Evolutionary conservation across 2,329 filamentous ascomycete species (phyloP).

Genomic region (Calonectria pseudoturangicola): DNA sequence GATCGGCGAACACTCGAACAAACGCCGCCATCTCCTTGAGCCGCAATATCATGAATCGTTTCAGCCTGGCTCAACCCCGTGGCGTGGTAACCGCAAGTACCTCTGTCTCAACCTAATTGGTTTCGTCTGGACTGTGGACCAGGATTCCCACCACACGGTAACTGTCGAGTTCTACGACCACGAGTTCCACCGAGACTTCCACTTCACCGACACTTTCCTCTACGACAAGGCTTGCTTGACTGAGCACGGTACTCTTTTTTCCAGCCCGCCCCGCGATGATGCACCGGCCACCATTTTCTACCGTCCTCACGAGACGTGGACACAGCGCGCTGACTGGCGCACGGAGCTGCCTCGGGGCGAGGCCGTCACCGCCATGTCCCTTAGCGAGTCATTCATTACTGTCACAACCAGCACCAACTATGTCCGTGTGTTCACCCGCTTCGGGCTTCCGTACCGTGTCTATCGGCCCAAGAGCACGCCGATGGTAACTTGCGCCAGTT

Average conservation of each 20-base stretch:
- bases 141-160: slow-evolving; percentile 93
- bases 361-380: slow-evolving; percentile 88
- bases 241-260: slow-evolving; percentile 89
- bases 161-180: slow-evolving; percentile 99
- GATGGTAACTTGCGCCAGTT: slow-evolving; percentile 93
- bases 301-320: slow-evolving; percentile 97
- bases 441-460: slow-evolving; percentile 90
- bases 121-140: slow-evolving; percentile 97
- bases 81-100: slow-evolving; percentile 95
- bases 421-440: slow-evolving; percentile 93
- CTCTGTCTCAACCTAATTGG: slow-evolving; percentile 94
- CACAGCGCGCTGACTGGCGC: slow-evolving; percentile 90
- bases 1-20: slow-evolving; percentile 65
- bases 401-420: slow-evolving; percentile 92
- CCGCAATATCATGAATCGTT: slow-evolving; percentile 88
- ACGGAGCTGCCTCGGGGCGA: slow-evolving; percentile 92
- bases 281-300: slow-evolving; percentile 91
- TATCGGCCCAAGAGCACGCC: slow-evolving; percentile 94
- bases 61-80: slow-evolving; percentile 95
- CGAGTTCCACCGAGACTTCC: slow-evolving; percentile 93
- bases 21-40: slow-evolving; percentile 69
- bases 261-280: slow-evolving; percentile 82
- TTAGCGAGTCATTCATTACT: slow-evolving; percentile 93
- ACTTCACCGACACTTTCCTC: slow-evolving; percentile 96
- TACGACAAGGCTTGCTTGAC: slow-evolving; percentile 97